These are phyloP conservation scores for Cucumis cinereus DNA, from an alignment of 306 rosid genomes.

Conservation along the genomic window DNA sequence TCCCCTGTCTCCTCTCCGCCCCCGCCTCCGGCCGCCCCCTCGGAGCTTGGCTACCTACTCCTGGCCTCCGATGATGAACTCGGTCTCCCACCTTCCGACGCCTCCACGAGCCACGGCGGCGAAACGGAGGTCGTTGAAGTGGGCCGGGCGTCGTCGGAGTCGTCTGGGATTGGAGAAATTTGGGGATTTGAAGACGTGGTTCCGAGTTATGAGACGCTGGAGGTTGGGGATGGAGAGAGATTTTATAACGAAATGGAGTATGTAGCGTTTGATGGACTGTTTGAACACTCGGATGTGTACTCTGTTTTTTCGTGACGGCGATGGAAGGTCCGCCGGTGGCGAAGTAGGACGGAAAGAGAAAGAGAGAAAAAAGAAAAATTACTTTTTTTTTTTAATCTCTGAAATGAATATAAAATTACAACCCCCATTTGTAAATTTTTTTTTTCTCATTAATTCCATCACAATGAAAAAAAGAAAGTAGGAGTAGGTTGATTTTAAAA, in stretches of 20 bases:
- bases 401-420: not conserved
- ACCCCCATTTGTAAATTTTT: not conserved
- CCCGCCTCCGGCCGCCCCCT: slow-evolving; percentile 24
- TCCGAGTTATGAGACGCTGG: slow-evolving; percentile 54
- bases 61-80: slow-evolving; percentile 84
- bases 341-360: not conserved
- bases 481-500: not conserved
- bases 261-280: slow-evolving; percentile 56
- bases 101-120: slow-evolving; percentile 8
- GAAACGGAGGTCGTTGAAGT: slow-evolving; percentile 29
- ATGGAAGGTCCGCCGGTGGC: slow-evolving; percentile 43
- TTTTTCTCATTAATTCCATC: not conserved
- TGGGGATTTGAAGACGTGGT: slow-evolving; percentile 60
- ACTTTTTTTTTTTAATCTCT: not conserved
- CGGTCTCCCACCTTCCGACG: slow-evolving; percentile 57
- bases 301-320: slow-evolving; percentile 58
- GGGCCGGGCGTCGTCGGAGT: slow-evolving; percentile 31
- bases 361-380: not conserved
- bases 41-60: slow-evolving; percentile 59
- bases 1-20: slow-evolving; percentile 12
- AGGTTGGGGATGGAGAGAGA: slow-evolving; percentile 24
- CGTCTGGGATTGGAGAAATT: slow-evolving; percentile 50
- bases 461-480: not conserved
- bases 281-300: slow-evolving; percentile 50
- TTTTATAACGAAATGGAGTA: slow-evolving; percentile 19